Conservation (phyloP, 2,329 filamentous ascomycete genomes). For the Talaromyces atroroseus region DNA sequence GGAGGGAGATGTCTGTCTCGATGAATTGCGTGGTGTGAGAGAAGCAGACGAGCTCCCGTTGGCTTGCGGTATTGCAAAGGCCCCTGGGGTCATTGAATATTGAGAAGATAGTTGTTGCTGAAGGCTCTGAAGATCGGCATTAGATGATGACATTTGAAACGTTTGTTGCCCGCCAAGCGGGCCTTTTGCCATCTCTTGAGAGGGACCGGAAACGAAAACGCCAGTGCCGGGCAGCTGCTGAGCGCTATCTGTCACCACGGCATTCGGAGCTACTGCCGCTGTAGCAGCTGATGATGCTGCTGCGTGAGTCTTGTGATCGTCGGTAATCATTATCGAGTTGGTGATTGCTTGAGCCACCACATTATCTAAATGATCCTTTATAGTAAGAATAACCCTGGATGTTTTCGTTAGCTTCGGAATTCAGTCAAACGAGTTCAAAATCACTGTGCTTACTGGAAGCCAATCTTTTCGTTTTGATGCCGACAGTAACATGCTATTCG, state of each 20-base stretch:
- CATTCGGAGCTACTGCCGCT: slow-evolving; percentile 26
- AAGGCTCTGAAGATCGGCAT: slow-evolving; percentile 58
- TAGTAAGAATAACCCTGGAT: slow-evolving; percentile 75
- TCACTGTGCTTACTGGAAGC: slow-evolving; percentile 57
- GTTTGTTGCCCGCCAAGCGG: slow-evolving; percentile 32
- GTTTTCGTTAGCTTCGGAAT: slow-evolving; percentile 16
- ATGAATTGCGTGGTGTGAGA: slow-evolving; percentile 58
- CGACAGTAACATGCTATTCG: slow-evolving; percentile 95
- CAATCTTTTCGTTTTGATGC: slow-evolving; percentile 88
- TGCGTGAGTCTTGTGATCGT: slow-evolving; percentile 87
- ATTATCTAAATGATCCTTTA: slow-evolving; percentile 73
- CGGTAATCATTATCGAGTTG: slow-evolving; percentile 90
- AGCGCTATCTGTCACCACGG: slow-evolving; percentile 32
- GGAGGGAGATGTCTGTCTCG: slow-evolving; percentile 67
- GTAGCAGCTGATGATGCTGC: slow-evolving; percentile 34
- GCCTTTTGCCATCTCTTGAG: slow-evolving; percentile 26
- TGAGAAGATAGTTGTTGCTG: slow-evolving; percentile 47
- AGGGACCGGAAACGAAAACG: slow-evolving; percentile 36
- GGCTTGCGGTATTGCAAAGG: slow-evolving; percentile 35
- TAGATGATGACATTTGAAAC: slow-evolving; percentile 58
- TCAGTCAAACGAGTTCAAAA: background rate
- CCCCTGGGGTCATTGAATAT: slow-evolving; percentile 34
- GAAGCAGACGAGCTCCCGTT: slow-evolving; percentile 40
- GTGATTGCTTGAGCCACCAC: slow-evolving; percentile 80
- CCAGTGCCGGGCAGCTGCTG: slow-evolving; percentile 40